Conservation (phyloP, 768 basidiomycete genomes). For the Coprinopsis cinerea region DNA sequence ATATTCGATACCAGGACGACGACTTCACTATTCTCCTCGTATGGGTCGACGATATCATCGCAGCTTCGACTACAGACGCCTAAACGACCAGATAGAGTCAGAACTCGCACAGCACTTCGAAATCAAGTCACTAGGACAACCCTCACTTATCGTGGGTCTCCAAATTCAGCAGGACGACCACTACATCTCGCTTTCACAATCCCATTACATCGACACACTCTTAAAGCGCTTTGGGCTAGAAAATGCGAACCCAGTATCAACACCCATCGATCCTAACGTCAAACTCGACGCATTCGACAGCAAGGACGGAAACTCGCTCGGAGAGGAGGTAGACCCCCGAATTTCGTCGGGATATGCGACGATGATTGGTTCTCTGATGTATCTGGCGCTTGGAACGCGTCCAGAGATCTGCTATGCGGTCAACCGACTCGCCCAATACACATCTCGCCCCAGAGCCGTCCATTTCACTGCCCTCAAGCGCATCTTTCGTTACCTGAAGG, state of each 20-base stretch:
- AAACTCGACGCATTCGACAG: conserved; percentile 15
- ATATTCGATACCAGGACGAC: conserved; percentile 14
- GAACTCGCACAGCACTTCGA: conserved; percentile 13
- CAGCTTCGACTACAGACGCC: neutral
- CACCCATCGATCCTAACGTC: conserved; percentile 20
- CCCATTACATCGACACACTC: conserved; percentile 18
- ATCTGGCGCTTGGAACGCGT: conserved; percentile 23
- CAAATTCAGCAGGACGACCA: conserved; percentile 15
- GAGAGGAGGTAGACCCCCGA: conserved; percentile 5
- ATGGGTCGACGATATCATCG: conserved; percentile 26
- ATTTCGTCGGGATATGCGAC: neutral
- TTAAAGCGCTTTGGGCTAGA: conserved; percentile 17
- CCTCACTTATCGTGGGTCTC: conserved; percentile 18
- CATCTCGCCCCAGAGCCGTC: conserved; percentile 20
- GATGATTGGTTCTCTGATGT: conserved; percentile 21
- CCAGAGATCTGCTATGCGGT: conserved; percentile 30
- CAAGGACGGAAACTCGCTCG: neutral
- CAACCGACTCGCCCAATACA: conserved; percentile 25
- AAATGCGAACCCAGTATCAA: conserved; percentile 16
- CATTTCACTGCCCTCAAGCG: conserved; percentile 37
- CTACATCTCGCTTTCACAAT: conserved; percentile 19
- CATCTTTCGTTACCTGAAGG: conserved; percentile 33
- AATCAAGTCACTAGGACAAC: conserved; percentile 12
- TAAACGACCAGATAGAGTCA: conserved; percentile 6
- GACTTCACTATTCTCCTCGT: conserved; percentile 21